Percentiles rank a stretch among this genome's conserved stretches.
These are phyloP conservation scores for Pseudogymnoascus sp. DNA, from an alignment of 2,329 filamentous ascomycete species.

Conservation along the genomic window DNA sequence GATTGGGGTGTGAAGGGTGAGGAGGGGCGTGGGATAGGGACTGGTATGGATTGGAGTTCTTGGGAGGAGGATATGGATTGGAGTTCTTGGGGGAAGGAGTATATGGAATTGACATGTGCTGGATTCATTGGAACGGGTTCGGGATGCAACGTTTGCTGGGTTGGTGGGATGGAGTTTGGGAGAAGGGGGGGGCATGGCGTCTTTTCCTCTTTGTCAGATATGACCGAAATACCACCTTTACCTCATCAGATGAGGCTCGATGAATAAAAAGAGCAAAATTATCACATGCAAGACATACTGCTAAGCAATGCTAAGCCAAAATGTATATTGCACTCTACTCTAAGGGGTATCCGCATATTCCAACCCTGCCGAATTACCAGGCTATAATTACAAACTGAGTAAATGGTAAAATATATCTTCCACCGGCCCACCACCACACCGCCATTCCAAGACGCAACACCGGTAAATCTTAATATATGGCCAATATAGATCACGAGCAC, in stretches of 20 bases:
- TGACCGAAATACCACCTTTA: neutral
- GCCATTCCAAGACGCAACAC: neutral
- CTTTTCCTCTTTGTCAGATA: neutral
- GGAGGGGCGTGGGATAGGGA: neutral
- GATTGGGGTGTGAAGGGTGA: slow-evolving; percentile 39
- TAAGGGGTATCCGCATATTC: slow-evolving; percentile 4
- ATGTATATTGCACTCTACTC: neutral
- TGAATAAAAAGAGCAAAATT: neutral
- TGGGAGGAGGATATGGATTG: neutral
- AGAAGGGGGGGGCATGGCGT: neutral
- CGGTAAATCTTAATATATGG: neutral
- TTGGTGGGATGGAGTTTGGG: neutral
- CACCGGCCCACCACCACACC: neutral
- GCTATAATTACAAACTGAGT: slow-evolving; percentile 6
- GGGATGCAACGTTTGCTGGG: neutral
- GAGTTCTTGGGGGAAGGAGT: neutral
- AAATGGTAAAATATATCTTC: slow-evolving; percentile 5
- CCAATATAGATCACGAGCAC: neutral
- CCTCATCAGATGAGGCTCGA: neutral
- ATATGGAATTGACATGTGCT: neutral
- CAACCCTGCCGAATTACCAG: neutral
- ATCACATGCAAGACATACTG: neutral
- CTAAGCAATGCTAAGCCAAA: neutral
- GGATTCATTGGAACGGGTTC: neutral
- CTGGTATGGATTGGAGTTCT: neutral